Evolutionary conservation across 75 land plant species (phyloP).

Genomic region (Sequoia sempervirens): DNA sequence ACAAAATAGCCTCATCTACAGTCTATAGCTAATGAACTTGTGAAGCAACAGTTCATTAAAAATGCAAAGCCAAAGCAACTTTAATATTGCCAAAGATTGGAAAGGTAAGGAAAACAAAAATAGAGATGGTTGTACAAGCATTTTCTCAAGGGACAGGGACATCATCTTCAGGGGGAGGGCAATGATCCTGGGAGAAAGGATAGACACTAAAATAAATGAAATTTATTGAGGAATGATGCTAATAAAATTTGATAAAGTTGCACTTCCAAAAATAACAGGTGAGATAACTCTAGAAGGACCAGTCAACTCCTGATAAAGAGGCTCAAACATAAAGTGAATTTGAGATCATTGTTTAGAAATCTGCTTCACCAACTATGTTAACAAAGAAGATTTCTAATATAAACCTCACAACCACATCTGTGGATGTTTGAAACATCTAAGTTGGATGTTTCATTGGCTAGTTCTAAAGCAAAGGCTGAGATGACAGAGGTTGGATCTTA

Average conservation of each 20-base stretch:
- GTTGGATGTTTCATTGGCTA: no score
- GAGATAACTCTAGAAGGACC: slow-evolving; percentile 9
- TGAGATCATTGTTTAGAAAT: no score
- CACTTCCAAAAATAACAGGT: slow-evolving; percentile 20
- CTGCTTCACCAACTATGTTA: no score
- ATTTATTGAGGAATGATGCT: slow-evolving; percentile 53
- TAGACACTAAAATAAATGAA: slow-evolving; percentile 41
- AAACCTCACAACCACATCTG: no score
- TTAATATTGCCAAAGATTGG: slow-evolving; percentile 89
- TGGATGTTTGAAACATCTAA: no score
- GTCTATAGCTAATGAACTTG: slow-evolving; percentile 81
- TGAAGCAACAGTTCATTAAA: slow-evolving; percentile 96
- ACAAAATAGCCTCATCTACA: slow-evolving; percentile 94
- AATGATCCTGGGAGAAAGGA: slow-evolving; percentile 52
- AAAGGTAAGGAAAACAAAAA: slow-evolving; percentile 61
- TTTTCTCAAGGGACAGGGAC: slow-evolving; percentile 40
- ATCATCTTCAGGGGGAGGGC: slow-evolving; percentile 31
- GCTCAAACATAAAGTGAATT: slow-evolving; percentile 13
- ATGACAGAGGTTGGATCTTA: no score
- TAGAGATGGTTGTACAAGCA: slow-evolving; percentile 63
- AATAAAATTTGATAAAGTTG: slow-evolving; percentile 39
- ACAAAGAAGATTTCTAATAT: no score
- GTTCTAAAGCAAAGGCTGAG: no score
- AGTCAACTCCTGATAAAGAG: slow-evolving; percentile 6
- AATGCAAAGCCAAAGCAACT: slow-evolving; percentile 74